phyloP scores from a whole-genome alignment of 495 filamentous ascomycete genomes.

The Diplogelasinospora grovesii region DNA sequence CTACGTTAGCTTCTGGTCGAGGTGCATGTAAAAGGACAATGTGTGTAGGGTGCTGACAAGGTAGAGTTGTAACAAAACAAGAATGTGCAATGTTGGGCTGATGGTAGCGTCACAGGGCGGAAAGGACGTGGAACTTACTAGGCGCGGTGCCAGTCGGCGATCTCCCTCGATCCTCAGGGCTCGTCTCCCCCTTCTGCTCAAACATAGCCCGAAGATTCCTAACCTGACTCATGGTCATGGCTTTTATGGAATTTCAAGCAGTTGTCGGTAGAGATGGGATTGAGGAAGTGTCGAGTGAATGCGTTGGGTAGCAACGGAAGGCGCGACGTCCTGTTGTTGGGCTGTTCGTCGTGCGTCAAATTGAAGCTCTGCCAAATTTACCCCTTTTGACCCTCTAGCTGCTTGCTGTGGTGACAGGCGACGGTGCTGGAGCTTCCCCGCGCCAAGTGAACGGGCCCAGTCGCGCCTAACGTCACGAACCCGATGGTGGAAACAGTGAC shows the following conservation, averaged over 20 bases:
- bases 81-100: no score
- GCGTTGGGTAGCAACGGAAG: background rate
- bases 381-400: constrained; percentile 7
- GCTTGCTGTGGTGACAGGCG: background rate
- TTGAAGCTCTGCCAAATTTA: constrained; percentile 8
- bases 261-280: no score
- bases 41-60: no score
- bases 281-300: no score
- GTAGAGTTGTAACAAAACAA: background rate
- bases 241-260: background rate
- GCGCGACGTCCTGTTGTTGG: constrained; percentile 1
- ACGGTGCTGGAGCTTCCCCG: constrained; percentile 14
- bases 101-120: no score
- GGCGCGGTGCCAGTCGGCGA: constrained; percentile 52
- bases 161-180: constrained; percentile 66
- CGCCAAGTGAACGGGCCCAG: constrained; percentile 14
- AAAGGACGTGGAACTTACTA: constrained; percentile 20
- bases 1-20: constrained; percentile 8
- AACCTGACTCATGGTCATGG: constrained; percentile 41
- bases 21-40: background rate
- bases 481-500: no score
- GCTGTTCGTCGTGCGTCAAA: background rate
- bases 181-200: constrained; percentile 60
- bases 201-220: constrained; percentile 82
- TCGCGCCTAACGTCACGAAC: no score